These are phyloP conservation scores for Backusella mclennaniae DNA, from an alignment of 192 early-diverging fungal genomes.

Conservation along the genomic window DNA sequence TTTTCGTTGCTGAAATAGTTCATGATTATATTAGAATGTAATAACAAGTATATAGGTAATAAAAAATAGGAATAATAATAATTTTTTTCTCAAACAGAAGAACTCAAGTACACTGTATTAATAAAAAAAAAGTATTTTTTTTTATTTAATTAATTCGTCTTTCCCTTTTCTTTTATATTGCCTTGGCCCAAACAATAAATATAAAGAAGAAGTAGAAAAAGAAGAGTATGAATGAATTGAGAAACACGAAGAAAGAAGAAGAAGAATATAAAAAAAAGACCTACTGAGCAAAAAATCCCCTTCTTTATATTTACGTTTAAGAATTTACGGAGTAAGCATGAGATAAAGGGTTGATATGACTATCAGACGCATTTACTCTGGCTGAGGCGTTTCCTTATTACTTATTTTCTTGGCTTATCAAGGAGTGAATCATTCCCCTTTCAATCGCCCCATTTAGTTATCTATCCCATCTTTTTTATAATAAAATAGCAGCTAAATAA, in stretches of 20 bases:
- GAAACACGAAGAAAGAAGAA: constrained; percentile 1
- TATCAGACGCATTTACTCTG: background rate
- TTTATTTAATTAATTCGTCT: background rate
- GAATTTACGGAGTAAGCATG: background rate
- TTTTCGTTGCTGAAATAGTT: background rate
- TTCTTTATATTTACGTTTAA: constrained; percentile 2
- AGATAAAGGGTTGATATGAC: background rate
- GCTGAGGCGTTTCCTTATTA: background rate
- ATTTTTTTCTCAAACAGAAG: background rate
- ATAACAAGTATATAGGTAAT: background rate
- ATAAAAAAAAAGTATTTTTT: background rate
- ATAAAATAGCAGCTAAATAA: background rate
- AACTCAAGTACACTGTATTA: background rate
- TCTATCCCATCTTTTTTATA: background rate
- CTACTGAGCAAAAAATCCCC: background rate
- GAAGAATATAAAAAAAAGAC: background rate
- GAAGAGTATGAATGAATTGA: background rate
- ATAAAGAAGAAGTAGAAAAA: background rate
- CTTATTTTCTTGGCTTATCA: constrained; percentile 2
- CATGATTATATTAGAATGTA: background rate
- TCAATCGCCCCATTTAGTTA: background rate
- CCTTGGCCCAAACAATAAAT: background rate
- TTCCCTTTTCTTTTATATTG: background rate
- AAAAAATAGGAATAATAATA: background rate
- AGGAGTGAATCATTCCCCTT: background rate